These are phyloP conservation scores for Rubus idaeus DNA, from an alignment of 306 rosid genomes.

Conservation along the genomic window DNA sequence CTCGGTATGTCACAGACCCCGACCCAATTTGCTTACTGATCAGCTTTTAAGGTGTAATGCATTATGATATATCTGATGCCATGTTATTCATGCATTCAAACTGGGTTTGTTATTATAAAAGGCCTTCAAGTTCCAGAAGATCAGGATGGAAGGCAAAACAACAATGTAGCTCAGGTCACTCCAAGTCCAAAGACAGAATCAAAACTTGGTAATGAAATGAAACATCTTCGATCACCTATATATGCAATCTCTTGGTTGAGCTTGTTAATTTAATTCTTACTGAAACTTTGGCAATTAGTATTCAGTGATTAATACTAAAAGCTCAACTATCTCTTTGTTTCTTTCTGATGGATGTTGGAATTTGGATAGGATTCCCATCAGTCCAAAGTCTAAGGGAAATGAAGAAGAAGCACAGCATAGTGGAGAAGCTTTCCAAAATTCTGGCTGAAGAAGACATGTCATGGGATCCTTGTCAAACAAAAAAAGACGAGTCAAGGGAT, in stretches of 20 bases:
- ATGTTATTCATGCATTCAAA: not conserved
- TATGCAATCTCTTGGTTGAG: not conserved
- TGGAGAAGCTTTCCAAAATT: not conserved
- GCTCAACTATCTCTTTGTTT: too few relatives aligned
- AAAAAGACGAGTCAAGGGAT: too few relatives aligned
- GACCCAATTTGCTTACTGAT: not conserved
- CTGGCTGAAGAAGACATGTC: constrained; percentile 4
- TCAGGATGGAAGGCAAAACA: not conserved
- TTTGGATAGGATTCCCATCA: not conserved
- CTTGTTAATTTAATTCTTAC: not conserved
- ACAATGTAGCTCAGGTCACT: not conserved
- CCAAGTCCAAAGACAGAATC: not conserved
- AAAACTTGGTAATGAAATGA: not conserved
- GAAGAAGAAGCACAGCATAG: constrained; percentile 8
- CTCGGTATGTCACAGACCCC: not conserved
- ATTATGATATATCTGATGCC: not conserved
- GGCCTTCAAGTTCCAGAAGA: not conserved
- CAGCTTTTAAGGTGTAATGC: not conserved
- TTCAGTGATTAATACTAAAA: too few relatives aligned
- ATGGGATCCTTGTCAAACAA: not conserved
- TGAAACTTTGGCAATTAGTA: too few relatives aligned
- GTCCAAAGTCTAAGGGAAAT: not conserved
- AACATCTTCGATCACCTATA: too few relatives aligned
- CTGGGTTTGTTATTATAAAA: not conserved
- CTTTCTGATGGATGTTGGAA: not conserved